Base-by-base conservation (phyloP, 2,329 filamentous ascomycete species). In the Fusarium sterilihyphosum region DNA sequence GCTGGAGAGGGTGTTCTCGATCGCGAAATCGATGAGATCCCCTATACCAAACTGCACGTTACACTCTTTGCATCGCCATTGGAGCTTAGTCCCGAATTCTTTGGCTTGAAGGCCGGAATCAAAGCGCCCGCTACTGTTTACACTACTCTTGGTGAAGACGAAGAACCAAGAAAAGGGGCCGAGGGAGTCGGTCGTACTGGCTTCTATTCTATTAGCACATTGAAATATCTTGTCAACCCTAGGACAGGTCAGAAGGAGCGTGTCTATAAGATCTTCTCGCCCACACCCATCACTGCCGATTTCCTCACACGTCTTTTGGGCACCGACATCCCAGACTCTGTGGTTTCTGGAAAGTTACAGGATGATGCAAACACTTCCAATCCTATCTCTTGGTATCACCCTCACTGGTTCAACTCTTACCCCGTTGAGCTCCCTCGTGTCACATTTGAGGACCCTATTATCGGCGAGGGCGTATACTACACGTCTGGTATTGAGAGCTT, bases 401-500 rank as follows among this genome's bases (percentile, higher is more conserved):
- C 94, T 20, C 91, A 95, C 71, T 85, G 90, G 41, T 98, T 97
- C 90, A 83, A 96, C 74, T 92, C 93, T 1, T 99, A 98, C 81
- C 96, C 96, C 0, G 91, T 94, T 72, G 90, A 94, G 76, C 89
- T 91, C n/a, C 96, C 96, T 0, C 89, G 95, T 2, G 91, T 95
- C 1, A 95, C 93, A 0, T 99, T 98, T 81, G 94, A 98, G 76
- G 92, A 96, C 70, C 89, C 92, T 7, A 85, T 92, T 71, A 81
- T 98, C 7, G 91, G 90, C 10, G 82, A 88, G 12, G 89, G 90
- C 0, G 78, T 96, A 20, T 96, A 91, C 82, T 93, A 93, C 80
- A 92, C 91, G 0, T 91, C 90, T 17, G 91, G 90, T 6, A 97
- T 98, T 49, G 96, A 98, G 84, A 92, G 92, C 76, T 98, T 99